phyloP scores from a whole-genome alignment of 768 basidiomycete genomes.

The Inosperma sp. region DNA sequence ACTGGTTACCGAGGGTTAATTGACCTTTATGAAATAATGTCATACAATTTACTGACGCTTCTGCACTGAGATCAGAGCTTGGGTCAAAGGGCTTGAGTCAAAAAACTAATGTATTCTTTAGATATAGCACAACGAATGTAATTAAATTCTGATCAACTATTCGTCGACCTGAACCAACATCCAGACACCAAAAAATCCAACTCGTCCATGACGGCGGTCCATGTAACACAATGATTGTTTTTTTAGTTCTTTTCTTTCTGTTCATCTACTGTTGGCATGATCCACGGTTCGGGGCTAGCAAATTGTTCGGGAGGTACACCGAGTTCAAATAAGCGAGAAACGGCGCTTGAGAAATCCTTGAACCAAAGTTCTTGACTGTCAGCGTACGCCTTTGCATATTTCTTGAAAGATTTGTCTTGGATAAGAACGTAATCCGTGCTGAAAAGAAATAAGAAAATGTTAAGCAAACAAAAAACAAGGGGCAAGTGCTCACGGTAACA shows the following conservation, averaged over 20 bases:
- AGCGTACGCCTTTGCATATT: constrained; percentile 83
- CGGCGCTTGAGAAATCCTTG: constrained; percentile 84
- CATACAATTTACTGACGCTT: no score
- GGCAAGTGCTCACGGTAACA: constrained; percentile 61
- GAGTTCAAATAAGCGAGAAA: constrained; percentile 83
- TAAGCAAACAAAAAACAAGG: neutral
- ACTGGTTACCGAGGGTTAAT: no score
- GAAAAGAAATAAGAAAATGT: constrained; percentile 5
- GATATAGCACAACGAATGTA: no score
- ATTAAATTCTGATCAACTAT: no score
- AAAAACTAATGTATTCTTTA: no score
- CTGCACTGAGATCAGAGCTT: no score
- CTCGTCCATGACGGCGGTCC: neutral
- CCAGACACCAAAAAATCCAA: no score
- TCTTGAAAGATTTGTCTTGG: constrained; percentile 91
- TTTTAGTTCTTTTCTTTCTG: constrained; percentile 25
- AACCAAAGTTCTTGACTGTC: constrained; percentile 84
- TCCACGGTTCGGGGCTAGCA: constrained; percentile 68
- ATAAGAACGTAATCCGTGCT: constrained; percentile 88
- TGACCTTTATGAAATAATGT: no score
- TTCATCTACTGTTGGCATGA: constrained; percentile 54
- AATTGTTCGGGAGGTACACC: constrained; percentile 86
- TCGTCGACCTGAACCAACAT: no score
- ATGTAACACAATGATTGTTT: neutral
- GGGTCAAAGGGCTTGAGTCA: no score